Base-by-base conservation (phyloP, 106 monocot genomes). In the Dactylorhiza incarnata region DNA sequence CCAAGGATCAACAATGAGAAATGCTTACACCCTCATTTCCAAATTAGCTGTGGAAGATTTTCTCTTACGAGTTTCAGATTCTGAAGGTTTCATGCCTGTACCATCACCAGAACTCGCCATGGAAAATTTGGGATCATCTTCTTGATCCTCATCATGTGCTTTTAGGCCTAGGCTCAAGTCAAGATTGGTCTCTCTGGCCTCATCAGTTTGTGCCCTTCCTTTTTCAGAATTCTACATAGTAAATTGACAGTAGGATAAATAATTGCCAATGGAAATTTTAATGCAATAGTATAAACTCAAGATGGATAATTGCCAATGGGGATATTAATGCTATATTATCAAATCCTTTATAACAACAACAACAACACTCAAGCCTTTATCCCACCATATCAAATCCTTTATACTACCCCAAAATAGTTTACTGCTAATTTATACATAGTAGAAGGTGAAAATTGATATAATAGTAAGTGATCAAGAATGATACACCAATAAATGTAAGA, bases 11-110 rank as follows among this genome's bases (percentile, higher is more conserved):
- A 25, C 3, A n/a, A 58, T 20, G n/a, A 58, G 2, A 6, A 58
- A 58, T 29, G 65, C 69, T 69, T 69, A 69, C 69, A 69, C 45
- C 17, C 69, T 69, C 69, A 69, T 69, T 69, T 69, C 69, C n/a
- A 69, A 45, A 65, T 65, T 65, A 65, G 65, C 1, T 2, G 37
- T 37, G 37, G 37, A 37, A 37, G 37, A 37, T 37, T 15, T 15
- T 52, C 52, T 3, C 52, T 52, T 52, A 2, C 52, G 9, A 52
- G 52, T 52, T 11, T 52, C 52, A 7, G 52, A 52, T 52, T 52
- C 69, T 45, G 69, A 69, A 69, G 69, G 45, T n/a, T 69, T 69
- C 3, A 45, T 69, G 44, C 7, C 16, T 17, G 69, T 46, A 45
- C 17, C 69, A 46, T 43, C 69, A 8, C 14, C 45, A 14, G 69